Evolutionary conservation across 2,329 filamentous ascomycete genomes (phyloP).

Genomic region (Penicillium sp.): DNA sequence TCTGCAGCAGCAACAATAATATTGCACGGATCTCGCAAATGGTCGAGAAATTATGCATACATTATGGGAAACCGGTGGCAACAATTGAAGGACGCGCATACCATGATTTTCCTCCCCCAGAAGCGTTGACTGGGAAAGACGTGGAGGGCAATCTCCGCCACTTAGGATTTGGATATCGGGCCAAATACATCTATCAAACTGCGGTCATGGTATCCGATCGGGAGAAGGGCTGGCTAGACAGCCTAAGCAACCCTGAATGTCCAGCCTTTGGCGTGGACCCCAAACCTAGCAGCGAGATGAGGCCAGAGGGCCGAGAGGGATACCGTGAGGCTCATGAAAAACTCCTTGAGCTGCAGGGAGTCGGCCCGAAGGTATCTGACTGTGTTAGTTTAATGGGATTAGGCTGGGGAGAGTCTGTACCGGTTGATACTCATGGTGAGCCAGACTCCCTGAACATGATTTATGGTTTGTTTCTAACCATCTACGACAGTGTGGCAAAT

Average conservation of each 20-base stretch:
- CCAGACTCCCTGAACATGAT: not conserved
- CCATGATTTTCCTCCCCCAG: conserved; percentile 81
- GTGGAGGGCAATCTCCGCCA: conserved; percentile 78
- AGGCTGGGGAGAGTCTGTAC: conserved; percentile 92
- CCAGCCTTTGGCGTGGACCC: conserved; percentile 56
- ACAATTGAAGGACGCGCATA: conserved; percentile 68
- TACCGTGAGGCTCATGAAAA: conserved; percentile 80
- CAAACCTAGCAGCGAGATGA: conserved; percentile 48
- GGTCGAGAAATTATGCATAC: conserved; percentile 85
- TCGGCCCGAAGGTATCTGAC: conserved; percentile 95
- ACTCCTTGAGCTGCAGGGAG: conserved; percentile 76
- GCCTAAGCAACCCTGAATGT: conserved; percentile 73
- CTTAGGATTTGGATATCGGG: conserved; percentile 90
- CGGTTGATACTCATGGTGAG: conserved; percentile 83
- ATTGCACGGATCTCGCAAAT: conserved; percentile 93
- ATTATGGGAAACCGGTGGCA: conserved; percentile 78
- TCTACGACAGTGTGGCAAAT: conserved; percentile 79
- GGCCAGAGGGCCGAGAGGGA: conserved; percentile 56
- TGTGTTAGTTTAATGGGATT: conserved; percentile 96
- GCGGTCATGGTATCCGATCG: conserved; percentile 69
- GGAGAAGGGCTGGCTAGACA: conserved; percentile 72
- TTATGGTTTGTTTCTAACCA: conserved; percentile 3
- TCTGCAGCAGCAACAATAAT: conserved; percentile 99
- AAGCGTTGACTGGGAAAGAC: conserved; percentile 67
- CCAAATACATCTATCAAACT: conserved; percentile 87